A percentile compares a stretch with the other conserved stretches of the same genome.
Evolutionary conservation across 2,329 filamentous ascomycete species (phyloP).

Genomic region (Alternaria arborescens): DNA sequence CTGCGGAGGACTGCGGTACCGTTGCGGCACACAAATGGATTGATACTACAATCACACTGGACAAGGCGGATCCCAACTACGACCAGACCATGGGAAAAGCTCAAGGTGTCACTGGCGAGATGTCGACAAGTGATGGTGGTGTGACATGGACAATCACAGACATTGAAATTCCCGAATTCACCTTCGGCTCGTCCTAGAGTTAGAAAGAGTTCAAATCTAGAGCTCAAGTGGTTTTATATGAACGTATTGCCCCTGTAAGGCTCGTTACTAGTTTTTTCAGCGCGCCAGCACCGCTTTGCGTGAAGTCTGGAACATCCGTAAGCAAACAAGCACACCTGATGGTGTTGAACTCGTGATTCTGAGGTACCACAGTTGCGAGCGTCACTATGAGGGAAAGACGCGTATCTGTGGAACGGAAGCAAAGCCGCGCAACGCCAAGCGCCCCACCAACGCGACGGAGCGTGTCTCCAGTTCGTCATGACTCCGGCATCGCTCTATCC

Average conservation of each 20-base stretch:
- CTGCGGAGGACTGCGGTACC: conserved; percentile 52
- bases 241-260: neutral
- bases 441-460: conserved; percentile 20
- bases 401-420: neutral
- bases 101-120: conserved; percentile 53
- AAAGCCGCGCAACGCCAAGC: conserved; percentile 22
- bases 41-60: conserved; percentile 51
- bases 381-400: neutral
- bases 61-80: conserved; percentile 51
- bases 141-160: conserved; percentile 56
- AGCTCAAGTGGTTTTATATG: neutral
- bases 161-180: conserved; percentile 42
- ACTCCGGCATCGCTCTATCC: conserved; percentile 29
- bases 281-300: neutral
- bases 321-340: neutral
- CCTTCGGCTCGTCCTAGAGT: conserved; percentile 22
- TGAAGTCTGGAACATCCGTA: neutral
- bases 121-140: conserved; percentile 54
- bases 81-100: conserved; percentile 51
- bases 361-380: neutral
- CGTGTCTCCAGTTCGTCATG: conserved; percentile 26
- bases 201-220: too few relatives aligned
- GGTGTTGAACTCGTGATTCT: neutral
- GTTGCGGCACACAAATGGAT: conserved; percentile 54
- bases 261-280: neutral